These are phyloP conservation scores for Cladophialophora yegresii DNA, from an alignment of 2,329 filamentous ascomycete species.

Conservation along the genomic window DNA sequence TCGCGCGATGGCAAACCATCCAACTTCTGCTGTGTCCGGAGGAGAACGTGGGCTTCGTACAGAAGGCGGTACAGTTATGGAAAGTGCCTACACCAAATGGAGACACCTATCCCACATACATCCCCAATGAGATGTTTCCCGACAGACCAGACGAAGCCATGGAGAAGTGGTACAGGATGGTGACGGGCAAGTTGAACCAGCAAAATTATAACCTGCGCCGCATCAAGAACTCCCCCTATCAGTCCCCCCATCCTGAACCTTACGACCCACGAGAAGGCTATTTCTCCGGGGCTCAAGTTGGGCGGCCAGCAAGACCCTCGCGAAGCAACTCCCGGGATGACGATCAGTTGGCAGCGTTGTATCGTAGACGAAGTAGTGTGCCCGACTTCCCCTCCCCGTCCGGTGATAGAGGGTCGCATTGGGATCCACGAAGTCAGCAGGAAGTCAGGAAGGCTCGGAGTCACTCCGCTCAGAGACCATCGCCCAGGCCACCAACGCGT, in stretches of 20 bases:
- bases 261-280: conserved; percentile 33
- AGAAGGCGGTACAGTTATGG: conserved; percentile 77
- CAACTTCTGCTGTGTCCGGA: conserved; percentile 85
- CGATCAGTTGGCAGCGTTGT: conserved; percentile 21
- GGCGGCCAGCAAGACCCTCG: conserved; percentile 18
- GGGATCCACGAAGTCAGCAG: conserved; percentile 20
- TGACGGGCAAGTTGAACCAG: conserved; percentile 68
- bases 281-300: conserved; percentile 27
- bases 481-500: conserved; percentile 19
- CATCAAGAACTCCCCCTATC: conserved; percentile 37
- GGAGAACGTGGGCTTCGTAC: conserved; percentile 81
- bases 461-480: conserved; percentile 33
- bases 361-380: conserved; percentile 34
- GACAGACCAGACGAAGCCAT: conserved; percentile 73
- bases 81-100: conserved; percentile 71
- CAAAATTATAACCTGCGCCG: conserved; percentile 56
- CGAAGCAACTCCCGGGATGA: conserved; percentile 31
- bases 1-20: conserved; percentile 90
- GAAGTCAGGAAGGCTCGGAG: conserved; percentile 30
- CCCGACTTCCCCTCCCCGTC: conserved; percentile 33
- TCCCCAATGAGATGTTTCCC: conserved; percentile 73
- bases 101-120: conserved; percentile 60
- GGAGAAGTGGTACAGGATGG: conserved; percentile 79
- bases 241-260: conserved; percentile 39
- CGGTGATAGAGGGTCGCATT: conserved; percentile 28